Conservation (phyloP, 768 basidiomycete species). For the Butyriboletus loyo region DNA sequence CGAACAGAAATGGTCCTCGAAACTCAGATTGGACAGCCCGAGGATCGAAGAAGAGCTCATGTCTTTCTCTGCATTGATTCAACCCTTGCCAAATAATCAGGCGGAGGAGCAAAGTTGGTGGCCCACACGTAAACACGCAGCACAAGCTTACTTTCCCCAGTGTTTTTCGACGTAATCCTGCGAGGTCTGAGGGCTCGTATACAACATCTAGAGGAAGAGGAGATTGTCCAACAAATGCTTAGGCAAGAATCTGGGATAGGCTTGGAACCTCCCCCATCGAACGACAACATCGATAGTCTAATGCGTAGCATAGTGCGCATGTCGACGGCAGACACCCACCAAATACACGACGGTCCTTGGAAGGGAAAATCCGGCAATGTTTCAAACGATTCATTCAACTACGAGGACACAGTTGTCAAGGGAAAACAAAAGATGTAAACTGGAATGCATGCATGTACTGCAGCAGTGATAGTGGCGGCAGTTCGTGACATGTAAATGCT, state of each 20-base stretch:
- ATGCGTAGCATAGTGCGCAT: slow-evolving; percentile 40
- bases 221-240: slow-evolving; percentile 39
- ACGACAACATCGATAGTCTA: slow-evolving; percentile 37
- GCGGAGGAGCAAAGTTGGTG: slow-evolving; percentile 41
- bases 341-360: slow-evolving; percentile 32
- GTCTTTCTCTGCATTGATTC: slow-evolving; percentile 32
- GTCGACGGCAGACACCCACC: slow-evolving; percentile 14
- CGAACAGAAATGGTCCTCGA: slow-evolving; percentile 33
- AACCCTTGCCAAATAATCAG: slow-evolving; percentile 29
- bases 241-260: slow-evolving; percentile 36
- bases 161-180: slow-evolving; percentile 38
- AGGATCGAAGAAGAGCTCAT: slow-evolving; percentile 38
- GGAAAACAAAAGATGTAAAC: slow-evolving; percentile 24
- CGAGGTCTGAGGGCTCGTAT: slow-evolving; percentile 36
- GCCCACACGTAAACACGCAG: not conserved
- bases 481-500: not conserved
- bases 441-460: not conserved
- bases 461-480: not conserved
- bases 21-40: slow-evolving; percentile 34
- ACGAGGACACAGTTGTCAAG: slow-evolving; percentile 26
- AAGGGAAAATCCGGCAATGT: slow-evolving; percentile 13
- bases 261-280: slow-evolving; percentile 34
- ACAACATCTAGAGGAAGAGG: slow-evolving; percentile 43
- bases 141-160: slow-evolving; percentile 23
- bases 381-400: slow-evolving; percentile 19